Percentiles rank a stretch among this genome's conserved stretches.
These are phyloP conservation scores for Athelia psychrophila DNA, from an alignment of 1,284 basidiomycete genomes.

Conservation along the genomic window DNA sequence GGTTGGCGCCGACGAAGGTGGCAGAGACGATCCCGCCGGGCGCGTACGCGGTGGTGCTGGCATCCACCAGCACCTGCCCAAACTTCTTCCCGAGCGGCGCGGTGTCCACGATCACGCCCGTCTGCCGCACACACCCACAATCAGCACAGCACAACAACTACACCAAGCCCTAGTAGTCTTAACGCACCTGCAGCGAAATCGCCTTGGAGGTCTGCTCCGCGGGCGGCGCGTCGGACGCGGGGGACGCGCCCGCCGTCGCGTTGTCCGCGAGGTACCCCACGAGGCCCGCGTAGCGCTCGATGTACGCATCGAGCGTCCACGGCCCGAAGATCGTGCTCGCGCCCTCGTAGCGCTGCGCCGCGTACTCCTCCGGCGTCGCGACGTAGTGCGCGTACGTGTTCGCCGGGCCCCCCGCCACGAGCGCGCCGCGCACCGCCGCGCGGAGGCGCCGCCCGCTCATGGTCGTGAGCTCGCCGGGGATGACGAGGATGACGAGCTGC, in stretches of 20 bases:
- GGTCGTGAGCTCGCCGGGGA: slow-evolving; percentile 69
- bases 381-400: slow-evolving; percentile 82
- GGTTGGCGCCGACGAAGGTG: slow-evolving; percentile 76
- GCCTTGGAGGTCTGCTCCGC: slow-evolving; percentile 63
- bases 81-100: slow-evolving; percentile 58
- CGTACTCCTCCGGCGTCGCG: slow-evolving; percentile 73
- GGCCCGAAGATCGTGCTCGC: slow-evolving; percentile 79
- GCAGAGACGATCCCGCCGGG: slow-evolving; percentile 59
- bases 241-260: slow-evolving; percentile 32
- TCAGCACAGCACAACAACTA: too few species aligned
- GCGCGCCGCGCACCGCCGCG: too few species aligned
- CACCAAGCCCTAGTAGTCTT: not conserved
- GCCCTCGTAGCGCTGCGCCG: slow-evolving; percentile 78
- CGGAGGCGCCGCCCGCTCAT: too few species aligned
- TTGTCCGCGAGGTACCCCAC: slow-evolving; percentile 59
- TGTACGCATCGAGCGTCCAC: slow-evolving; percentile 75
- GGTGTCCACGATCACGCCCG: slow-evolving; percentile 59
- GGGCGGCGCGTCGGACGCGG: slow-evolving; percentile 62
- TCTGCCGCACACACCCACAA: slow-evolving; percentile 34
- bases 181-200: slow-evolving; percentile 61
- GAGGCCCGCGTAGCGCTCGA: slow-evolving; percentile 70
- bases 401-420: slow-evolving; percentile 76
- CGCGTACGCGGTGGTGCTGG: slow-evolving; percentile 48
- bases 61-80: slow-evolving; percentile 66
- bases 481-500: slow-evolving; percentile 73